A percentile compares a stretch with the other conserved stretches of the same genome.
These are phyloP conservation scores for Bothriochloa decipiens DNA, from an alignment of 176 grass and related monocot genomes.

Conservation along the genomic window DNA sequence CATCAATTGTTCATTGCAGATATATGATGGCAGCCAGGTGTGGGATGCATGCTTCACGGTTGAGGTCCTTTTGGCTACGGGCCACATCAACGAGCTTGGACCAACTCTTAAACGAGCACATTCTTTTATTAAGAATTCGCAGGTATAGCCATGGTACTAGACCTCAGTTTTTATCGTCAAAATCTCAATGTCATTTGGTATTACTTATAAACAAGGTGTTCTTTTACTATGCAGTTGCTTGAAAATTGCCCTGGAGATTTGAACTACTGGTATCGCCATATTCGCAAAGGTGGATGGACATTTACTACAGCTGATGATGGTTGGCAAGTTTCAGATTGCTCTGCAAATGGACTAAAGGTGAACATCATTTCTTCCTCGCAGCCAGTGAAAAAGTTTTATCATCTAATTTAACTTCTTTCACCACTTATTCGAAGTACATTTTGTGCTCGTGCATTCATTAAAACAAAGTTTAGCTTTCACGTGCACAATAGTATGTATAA, in stretches of 20 bases:
- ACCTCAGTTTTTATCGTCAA: too few relatives aligned
- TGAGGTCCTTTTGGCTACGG: not conserved
- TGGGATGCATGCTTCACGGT: not conserved
- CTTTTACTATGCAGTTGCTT: constrained; percentile 49
- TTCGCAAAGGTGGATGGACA: constrained; percentile 94
- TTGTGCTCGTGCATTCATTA: too few relatives aligned
- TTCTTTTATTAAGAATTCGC: too few relatives aligned
- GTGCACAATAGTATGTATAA: too few relatives aligned
- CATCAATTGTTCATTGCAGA: not conserved
- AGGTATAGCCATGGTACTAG: too few relatives aligned
- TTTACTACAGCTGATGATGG: constrained; percentile 87
- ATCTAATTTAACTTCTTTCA: not conserved
- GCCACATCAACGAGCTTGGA: not conserved
- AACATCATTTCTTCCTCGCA: not conserved
- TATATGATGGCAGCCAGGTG: not conserved
- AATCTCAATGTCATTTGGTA: not conserved
- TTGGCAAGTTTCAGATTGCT: constrained; percentile 94
- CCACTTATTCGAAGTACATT: too few relatives aligned
- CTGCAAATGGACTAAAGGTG: constrained; percentile 62
- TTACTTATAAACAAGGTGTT: constrained; percentile 26
- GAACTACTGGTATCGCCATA: constrained; percentile 78
- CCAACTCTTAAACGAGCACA: not conserved
- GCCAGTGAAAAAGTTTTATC: not conserved
- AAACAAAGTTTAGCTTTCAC: too few relatives aligned
- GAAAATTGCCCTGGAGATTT: constrained; percentile 81